These are phyloP conservation scores for Dothiorella sarmentorum DNA, from an alignment of 2,329 filamentous ascomycete genomes.

Conservation along the genomic window DNA sequence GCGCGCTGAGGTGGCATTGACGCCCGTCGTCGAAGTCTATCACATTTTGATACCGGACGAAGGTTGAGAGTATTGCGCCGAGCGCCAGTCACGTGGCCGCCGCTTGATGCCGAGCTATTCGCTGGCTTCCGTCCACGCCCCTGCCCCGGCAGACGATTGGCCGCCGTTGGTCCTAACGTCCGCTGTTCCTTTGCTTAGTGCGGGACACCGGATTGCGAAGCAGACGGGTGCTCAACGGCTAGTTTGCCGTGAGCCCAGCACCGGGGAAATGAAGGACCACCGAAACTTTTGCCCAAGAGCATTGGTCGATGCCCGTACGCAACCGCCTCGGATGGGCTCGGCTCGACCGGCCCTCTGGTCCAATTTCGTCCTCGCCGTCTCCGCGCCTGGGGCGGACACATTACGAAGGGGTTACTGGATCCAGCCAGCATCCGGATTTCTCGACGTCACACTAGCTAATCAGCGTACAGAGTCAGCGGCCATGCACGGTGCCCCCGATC, in stretches of 20 bases:
- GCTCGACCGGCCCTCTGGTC: slow-evolving; percentile 15
- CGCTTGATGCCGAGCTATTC: slow-evolving; percentile 32
- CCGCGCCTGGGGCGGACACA: slow-evolving; percentile 12
- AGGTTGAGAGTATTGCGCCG: slow-evolving; percentile 37
- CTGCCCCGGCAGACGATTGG: slow-evolving; percentile 11
- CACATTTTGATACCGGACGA: slow-evolving; percentile 30
- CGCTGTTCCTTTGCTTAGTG: slow-evolving; percentile 9
- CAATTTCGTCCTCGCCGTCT: slow-evolving; percentile 8
- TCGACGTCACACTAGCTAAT: slow-evolving; percentile 19
- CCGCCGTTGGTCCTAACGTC: not conserved
- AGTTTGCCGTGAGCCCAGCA: slow-evolving; percentile 11
- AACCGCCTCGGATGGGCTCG: slow-evolving; percentile 18
- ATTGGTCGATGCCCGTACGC: slow-evolving; percentile 26
- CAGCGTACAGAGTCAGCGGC: slow-evolving; percentile 16
- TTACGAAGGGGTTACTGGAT: slow-evolving; percentile 18
- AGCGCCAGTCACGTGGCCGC: slow-evolving; percentile 35
- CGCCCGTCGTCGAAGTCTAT: slow-evolving; percentile 30
- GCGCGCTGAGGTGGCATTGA: slow-evolving; percentile 24
- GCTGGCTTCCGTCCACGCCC: slow-evolving; percentile 16
- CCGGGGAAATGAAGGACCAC: slow-evolving; percentile 11
- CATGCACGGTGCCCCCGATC: slow-evolving; percentile 17
- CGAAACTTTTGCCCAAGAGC: slow-evolving; percentile 19
- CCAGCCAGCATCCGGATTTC: slow-evolving; percentile 17
- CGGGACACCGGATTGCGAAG: slow-evolving; percentile 10
- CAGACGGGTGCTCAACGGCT: slow-evolving; percentile 12